A percentile compares a stretch with the other conserved stretches of the same genome.
Evolutionary conservation across 2,329 filamentous ascomycete genomes (phyloP).

Genomic region (Laburnicola sp.): DNA sequence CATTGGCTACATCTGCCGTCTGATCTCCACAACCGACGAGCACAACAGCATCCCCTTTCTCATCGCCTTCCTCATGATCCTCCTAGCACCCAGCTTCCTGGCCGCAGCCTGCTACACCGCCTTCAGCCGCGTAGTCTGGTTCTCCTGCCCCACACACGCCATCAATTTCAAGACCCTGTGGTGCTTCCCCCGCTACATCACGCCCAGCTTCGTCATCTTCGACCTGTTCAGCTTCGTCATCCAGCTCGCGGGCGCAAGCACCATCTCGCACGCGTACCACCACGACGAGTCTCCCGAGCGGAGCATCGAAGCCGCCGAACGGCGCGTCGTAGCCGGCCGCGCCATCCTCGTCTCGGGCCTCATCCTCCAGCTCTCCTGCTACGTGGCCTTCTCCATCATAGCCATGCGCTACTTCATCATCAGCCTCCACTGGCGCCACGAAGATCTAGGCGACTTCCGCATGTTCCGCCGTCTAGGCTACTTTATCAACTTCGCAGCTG

Average conservation of each 20-base stretch:
- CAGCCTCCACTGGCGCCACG: slow-evolving; percentile 30
- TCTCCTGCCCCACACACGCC: slow-evolving; percentile 42
- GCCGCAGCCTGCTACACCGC: slow-evolving; percentile 57
- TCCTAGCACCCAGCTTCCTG: slow-evolving; percentile 55
- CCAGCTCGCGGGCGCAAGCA: slow-evolving; percentile 50
- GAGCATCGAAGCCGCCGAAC: slow-evolving; percentile 43
- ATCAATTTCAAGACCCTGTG: slow-evolving; percentile 49
- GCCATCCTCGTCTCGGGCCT: slow-evolving; percentile 52
- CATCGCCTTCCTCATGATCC: slow-evolving; percentile 51
- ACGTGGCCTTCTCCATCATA: slow-evolving; percentile 54
- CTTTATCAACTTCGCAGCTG: slow-evolving; percentile 40
- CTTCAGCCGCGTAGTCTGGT: slow-evolving; percentile 52
- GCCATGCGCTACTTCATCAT: slow-evolving; percentile 42
- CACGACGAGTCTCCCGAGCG: slow-evolving; percentile 43
- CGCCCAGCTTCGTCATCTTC: slow-evolving; percentile 53
- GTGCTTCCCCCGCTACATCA: slow-evolving; percentile 51
- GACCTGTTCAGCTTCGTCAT: slow-evolving; percentile 55
- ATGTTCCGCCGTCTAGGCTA: slow-evolving; percentile 41
- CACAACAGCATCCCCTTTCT: slow-evolving; percentile 41
- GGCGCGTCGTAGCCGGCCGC: slow-evolving; percentile 33
- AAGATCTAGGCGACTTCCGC: slow-evolving; percentile 42
- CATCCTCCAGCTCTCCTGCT: slow-evolving; percentile 55
- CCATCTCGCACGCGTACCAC: slow-evolving; percentile 44
- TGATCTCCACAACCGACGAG: slow-evolving; percentile 46
- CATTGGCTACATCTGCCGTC: slow-evolving; percentile 57